Evolutionary conservation across 2,329 filamentous ascomycete species (phyloP), one percentile per base, ranked within the genome.

Genomic region (Hirsutella rhossiliensis): DNA sequence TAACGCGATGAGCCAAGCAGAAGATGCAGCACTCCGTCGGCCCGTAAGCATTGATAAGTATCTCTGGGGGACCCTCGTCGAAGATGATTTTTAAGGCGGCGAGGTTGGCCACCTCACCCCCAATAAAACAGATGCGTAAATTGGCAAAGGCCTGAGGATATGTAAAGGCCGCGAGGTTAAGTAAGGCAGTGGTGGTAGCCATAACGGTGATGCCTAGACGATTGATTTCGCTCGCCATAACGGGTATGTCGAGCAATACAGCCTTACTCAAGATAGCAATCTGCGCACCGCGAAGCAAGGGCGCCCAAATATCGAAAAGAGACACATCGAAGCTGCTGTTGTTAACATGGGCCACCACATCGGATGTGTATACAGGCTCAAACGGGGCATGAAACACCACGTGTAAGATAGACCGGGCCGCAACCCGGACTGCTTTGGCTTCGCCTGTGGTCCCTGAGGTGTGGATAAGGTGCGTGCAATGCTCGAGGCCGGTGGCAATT

Each of bases 241-340:
- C 18, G 13, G 39, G 39, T 5, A 29, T 23, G 18, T 41, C 39
- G 11, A 41, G 17, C 12, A 41, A 27, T 27, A 19, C 18, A 8
- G 39, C 28, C 39, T 41, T 41, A 27, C 27, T 30, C 28, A 41
- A 27, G 15, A 41, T 27, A 17, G 39, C 39, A 9, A 41, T 30
- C 13, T n/a, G 7, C 3, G 28, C 39, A 11, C 39, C 39, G 11
- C 39, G 28, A 19, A 41, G 39, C 8, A 41, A 29, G 15, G 39
- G 39, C 15, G 27, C 39, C 39, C 39, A 41, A n/a, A 41, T 29
- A 11, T 41, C 39, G n/a, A 41, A 18, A 4, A 41, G 39, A 17
- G 39, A 41, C 28, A 41, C 39, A 18, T 41, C 39, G 27, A 41
- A 41, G 39, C 39, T 41, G 39, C 39, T 41, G n/a, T 41, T 41